A percentile compares a stretch with the other conserved stretches of the same genome.
Evolutionary conservation across 768 basidiomycete genomes (phyloP).

Genomic region (Hemileccinum impolitum): DNA sequence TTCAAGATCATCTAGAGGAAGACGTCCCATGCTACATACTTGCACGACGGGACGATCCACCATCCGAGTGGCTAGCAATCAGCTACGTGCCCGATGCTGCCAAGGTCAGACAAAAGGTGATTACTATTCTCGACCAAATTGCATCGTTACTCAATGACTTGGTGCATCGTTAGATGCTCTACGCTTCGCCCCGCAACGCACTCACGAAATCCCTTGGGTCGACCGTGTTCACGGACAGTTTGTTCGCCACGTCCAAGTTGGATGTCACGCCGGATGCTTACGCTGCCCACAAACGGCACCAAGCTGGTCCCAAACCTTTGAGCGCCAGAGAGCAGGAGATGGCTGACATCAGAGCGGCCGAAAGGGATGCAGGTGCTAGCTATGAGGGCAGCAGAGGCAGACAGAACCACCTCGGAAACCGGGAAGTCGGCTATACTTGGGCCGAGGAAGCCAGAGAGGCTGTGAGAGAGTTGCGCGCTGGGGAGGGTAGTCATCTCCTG

Average conservation of each 20-base stretch:
- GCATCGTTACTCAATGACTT: neutral
- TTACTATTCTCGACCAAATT: conserved; percentile 4
- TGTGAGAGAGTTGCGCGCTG: conserved; percentile 52
- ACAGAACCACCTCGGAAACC: conserved; percentile 53
- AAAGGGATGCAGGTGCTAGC: conserved; percentile 50
- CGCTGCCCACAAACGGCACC: conserved; percentile 65
- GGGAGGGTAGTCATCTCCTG: conserved; percentile 51
- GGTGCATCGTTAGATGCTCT: conserved; percentile 64
- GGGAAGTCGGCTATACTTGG: conserved; percentile 65
- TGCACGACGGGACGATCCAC: conserved; percentile 56
- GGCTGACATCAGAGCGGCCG: conserved; percentile 71
- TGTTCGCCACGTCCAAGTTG: conserved; percentile 75
- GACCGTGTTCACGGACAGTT: conserved; percentile 60
- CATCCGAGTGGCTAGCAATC: conserved; percentile 67
- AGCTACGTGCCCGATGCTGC: conserved; percentile 83
- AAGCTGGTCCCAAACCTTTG: conserved; percentile 76
- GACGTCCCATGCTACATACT: conserved; percentile 74
- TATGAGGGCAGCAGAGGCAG: conserved; percentile 60
- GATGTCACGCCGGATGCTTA: conserved; percentile 71
- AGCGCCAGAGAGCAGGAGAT: conserved; percentile 82
- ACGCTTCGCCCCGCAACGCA: conserved; percentile 72
- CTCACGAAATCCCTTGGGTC: conserved; percentile 76
- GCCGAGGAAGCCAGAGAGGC: conserved; percentile 59
- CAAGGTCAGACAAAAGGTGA: conserved; percentile 77
- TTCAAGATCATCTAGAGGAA: conserved; percentile 58